These are phyloP conservation scores for Suillus subluteus DNA, from an alignment of 768 basidiomycete genomes.

Conservation along the genomic window DNA sequence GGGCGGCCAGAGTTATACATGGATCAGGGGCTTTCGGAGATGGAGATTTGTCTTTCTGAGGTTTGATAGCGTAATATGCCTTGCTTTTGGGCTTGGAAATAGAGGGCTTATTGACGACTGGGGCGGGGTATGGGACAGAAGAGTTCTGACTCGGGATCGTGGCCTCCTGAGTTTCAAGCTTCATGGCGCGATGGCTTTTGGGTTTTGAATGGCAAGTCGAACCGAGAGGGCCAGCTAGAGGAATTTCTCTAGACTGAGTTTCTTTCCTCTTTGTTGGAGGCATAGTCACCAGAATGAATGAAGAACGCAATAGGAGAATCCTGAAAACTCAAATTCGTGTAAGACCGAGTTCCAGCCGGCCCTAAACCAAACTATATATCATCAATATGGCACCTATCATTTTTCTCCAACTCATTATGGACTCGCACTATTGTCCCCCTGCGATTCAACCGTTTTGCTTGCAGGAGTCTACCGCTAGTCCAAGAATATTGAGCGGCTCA, in stretches of 20 bases:
- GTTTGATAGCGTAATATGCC: constrained; percentile 1
- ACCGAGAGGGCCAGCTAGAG: too few species aligned
- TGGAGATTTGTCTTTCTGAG: neutral
- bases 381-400: neutral
- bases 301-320: neutral
- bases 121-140: neutral
- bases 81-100: neutral
- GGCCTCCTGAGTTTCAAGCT: neutral
- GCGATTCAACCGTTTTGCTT: constrained; percentile 19
- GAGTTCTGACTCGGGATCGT: neutral
- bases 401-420: constrained; percentile 33
- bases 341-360: neutral
- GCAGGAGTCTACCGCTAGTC: constrained; percentile 43
- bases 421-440: constrained; percentile 44
- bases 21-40: neutral
- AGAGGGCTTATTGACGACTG: neutral
- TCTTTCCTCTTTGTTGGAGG: neutral
- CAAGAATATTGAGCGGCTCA: constrained; percentile 30
- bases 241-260: too few species aligned
- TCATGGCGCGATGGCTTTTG: too few species aligned
- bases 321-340: neutral
- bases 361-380: constrained; percentile 4
- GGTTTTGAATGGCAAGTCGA: too few species aligned
- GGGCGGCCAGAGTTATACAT: constrained; percentile 1
- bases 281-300: neutral